phyloP scores from a whole-genome alignment of 768 basidiomycete genomes.

The Boletus tylopilopsis region DNA sequence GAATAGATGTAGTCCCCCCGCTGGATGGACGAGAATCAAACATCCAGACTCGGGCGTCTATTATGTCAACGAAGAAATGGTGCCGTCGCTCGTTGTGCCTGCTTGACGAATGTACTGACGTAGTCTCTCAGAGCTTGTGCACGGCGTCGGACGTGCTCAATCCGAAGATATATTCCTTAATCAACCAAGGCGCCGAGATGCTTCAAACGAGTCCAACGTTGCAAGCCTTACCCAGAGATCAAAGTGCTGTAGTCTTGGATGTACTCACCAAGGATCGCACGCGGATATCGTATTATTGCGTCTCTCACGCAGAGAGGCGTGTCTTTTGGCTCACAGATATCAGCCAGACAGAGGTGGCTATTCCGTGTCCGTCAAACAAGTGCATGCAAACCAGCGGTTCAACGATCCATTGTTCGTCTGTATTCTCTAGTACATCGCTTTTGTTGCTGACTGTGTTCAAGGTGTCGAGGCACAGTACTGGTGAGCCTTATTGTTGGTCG shows the following conservation, averaged over 20 bases:
- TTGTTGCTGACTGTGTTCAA: slow-evolving; percentile 6
- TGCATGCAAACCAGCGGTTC: slow-evolving; percentile 9
- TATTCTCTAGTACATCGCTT: background rate
- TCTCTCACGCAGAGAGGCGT: slow-evolving; percentile 25
- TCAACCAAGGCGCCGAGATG: slow-evolving; percentile 10
- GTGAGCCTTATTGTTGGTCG: slow-evolving; percentile 8
- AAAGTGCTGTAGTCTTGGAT: slow-evolving; percentile 21
- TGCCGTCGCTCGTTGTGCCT: slow-evolving; percentile 5
- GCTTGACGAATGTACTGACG: background rate
- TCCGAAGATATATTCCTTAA: background rate
- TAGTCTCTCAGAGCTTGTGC: slow-evolving; percentile 5
- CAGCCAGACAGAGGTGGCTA: slow-evolving; percentile 16
- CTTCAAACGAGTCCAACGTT: slow-evolving; percentile 7
- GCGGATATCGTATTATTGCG: slow-evolving; percentile 24
- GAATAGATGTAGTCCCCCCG: slow-evolving; percentile 5
- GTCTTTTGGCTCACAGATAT: slow-evolving; percentile 29
- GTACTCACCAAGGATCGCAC: background rate
- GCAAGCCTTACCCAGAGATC: slow-evolving; percentile 4
- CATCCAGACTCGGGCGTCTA: slow-evolving; percentile 34
- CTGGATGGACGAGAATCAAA: slow-evolving; percentile 26
- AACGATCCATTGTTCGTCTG: slow-evolving; percentile 23
- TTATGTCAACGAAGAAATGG: slow-evolving; percentile 31
- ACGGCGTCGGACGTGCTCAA: slow-evolving; percentile 12
- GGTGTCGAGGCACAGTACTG: slow-evolving; percentile 29
- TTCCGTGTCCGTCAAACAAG: slow-evolving; percentile 22